A percentile compares a stretch with the other conserved stretches of the same genome.
Conservation (phyloP, 306 rosid species). For the Biancaea sappan region DNA sequence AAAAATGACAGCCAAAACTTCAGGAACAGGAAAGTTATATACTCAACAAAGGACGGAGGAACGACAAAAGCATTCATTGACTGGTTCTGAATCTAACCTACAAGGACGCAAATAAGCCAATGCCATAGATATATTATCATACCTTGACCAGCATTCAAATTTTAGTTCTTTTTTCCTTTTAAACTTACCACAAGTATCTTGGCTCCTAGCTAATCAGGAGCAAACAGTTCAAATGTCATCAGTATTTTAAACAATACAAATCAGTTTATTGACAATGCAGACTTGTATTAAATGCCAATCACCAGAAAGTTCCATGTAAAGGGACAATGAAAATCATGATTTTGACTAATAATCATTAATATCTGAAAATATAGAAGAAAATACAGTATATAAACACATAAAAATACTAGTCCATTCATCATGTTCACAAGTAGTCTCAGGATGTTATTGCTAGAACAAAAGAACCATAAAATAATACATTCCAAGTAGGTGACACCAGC, state of each 20-base stretch:
- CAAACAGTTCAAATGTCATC: conserved; percentile 30
- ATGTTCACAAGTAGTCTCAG: not conserved
- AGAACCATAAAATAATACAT: not conserved
- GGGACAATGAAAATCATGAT: not conserved
- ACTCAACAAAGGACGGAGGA: not conserved
- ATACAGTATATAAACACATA: not conserved
- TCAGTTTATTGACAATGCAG: conserved; percentile 9
- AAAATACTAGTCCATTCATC: not conserved
- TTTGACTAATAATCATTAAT: conserved; percentile 1
- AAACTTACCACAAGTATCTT: conserved; percentile 26
- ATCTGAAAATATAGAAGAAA: conserved; percentile 3
- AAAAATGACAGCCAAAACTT: not conserved
- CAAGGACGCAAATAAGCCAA: conserved; percentile 17
- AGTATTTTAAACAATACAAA: not conserved
- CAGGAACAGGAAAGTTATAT: not conserved
- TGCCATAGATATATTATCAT: conserved; percentile 28
- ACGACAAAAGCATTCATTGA: conserved; percentile 11
- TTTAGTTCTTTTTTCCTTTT: not conserved
- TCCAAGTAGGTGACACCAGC: not conserved
- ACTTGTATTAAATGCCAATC: not conserved
- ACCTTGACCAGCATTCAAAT: conserved; percentile 40
- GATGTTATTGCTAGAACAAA: not conserved
- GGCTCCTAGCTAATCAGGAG: conserved; percentile 36
- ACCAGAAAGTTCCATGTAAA: not conserved
- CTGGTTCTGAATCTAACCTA: not conserved